Evolutionary conservation across 768 basidiomycete species (phyloP).

Genomic region (Rubroboletus satanas): DNA sequence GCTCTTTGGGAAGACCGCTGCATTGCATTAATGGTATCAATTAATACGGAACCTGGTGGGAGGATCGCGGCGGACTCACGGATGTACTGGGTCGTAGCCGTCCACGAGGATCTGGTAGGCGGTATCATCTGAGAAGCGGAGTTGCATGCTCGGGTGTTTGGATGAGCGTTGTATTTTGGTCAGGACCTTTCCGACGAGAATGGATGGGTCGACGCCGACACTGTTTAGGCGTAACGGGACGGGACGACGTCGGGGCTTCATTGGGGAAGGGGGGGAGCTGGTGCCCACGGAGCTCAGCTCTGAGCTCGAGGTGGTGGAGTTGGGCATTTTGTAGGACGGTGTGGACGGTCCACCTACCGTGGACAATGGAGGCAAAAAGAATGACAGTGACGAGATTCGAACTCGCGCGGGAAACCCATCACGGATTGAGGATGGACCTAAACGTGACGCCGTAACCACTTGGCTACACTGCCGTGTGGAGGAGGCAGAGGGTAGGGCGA

Average conservation of each 20-base stretch:
- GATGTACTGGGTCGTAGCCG: constrained; percentile 55
- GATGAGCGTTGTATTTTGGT: constrained; percentile 39
- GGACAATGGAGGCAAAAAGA: constrained; percentile 16
- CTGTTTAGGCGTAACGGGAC: constrained; percentile 31
- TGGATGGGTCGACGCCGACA: constrained; percentile 38
- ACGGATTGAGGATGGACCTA: constrained; percentile 44
- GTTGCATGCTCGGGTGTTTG: constrained; percentile 44
- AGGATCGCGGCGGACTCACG: constrained; percentile 18
- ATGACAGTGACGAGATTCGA: constrained; percentile 59
- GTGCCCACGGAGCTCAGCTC: constrained; percentile 6
- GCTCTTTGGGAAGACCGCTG: constrained; percentile 52
- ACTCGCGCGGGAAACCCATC: constrained; percentile 58
- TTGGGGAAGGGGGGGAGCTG: constrained; percentile 22
- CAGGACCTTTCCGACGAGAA: constrained; percentile 44
- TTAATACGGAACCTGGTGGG: background rate
- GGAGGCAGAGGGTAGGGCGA: rapidly evolving
- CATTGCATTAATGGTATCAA: background rate
- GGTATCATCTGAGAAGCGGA: constrained; percentile 43
- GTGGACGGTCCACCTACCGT: constrained; percentile 4
- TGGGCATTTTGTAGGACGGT: constrained; percentile 13
- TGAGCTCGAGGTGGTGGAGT: background rate
- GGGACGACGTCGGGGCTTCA: constrained; percentile 32
- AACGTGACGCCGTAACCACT: constrained; percentile 61
- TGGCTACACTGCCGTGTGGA: constrained; percentile 48
- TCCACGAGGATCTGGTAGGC: constrained; percentile 54